Evolutionary conservation across 2,329 filamentous ascomycete species (phyloP).

Genomic region (Colletotrichum tabaci): DNA sequence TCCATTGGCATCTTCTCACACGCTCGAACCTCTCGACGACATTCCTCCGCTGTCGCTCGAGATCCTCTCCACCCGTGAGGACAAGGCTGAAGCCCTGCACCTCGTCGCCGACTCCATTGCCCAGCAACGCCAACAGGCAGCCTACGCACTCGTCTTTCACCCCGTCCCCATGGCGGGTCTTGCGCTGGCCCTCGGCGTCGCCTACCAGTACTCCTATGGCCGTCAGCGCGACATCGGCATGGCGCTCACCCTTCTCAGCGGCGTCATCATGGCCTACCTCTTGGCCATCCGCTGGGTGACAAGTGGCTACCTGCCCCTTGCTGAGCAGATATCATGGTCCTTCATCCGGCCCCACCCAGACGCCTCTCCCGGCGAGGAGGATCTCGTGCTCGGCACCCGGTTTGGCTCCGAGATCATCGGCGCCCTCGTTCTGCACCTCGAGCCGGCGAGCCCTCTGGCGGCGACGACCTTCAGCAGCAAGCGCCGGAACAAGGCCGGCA

Average conservation of each 20-base stretch:
- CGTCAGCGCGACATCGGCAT: slow-evolving; percentile 66
- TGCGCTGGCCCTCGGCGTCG: slow-evolving; percentile 57
- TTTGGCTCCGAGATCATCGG: slow-evolving; percentile 80
- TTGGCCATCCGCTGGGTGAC: slow-evolving; percentile 73
- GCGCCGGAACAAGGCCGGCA: slow-evolving; percentile 56
- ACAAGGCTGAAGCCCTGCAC: slow-evolving; percentile 77
- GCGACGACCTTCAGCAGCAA: slow-evolving; percentile 45
- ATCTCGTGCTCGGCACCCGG: slow-evolving; percentile 76
- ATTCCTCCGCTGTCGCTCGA: slow-evolving; percentile 77
- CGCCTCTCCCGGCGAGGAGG: slow-evolving; percentile 57
- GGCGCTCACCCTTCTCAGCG: slow-evolving; percentile 70
- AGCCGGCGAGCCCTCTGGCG: slow-evolving; percentile 53
- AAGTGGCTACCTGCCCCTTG: slow-evolving; percentile 73
- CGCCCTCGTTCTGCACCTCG: slow-evolving; percentile 77
- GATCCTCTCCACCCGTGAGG: slow-evolving; percentile 66
- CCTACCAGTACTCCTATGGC: slow-evolving; percentile 64
- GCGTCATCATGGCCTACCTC: slow-evolving; percentile 75
- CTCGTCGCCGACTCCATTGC: slow-evolving; percentile 87
- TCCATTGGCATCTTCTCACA: slow-evolving; percentile 56
- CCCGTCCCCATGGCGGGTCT: slow-evolving; percentile 67
- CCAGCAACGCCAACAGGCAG: slow-evolving; percentile 82
- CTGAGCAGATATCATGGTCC: slow-evolving; percentile 72
- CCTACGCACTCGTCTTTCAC: slow-evolving; percentile 75
- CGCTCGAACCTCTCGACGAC: slow-evolving; percentile 60
- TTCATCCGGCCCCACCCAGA: slow-evolving; percentile 67